These are phyloP conservation scores for Aspergillus cejpii DNA, from an alignment of 2,329 filamentous ascomycete genomes.

Conservation along the genomic window DNA sequence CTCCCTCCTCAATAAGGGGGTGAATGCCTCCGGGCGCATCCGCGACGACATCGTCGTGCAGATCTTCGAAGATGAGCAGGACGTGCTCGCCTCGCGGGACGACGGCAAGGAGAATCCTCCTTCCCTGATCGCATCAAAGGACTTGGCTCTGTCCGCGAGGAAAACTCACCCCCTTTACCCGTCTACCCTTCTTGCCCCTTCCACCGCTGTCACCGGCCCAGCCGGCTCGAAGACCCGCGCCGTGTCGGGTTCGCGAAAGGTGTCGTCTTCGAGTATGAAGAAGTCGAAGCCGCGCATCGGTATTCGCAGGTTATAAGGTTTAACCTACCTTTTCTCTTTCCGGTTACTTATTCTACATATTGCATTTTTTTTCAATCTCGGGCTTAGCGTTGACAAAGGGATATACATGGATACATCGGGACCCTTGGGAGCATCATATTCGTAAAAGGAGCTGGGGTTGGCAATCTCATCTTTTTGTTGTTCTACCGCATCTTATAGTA, in stretches of 20 bases:
- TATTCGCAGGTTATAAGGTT: slow-evolving; percentile 29
- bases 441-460: too few species aligned
- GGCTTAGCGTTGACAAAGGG: too few species aligned
- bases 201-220: slow-evolving; percentile 4
- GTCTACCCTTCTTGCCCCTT: slow-evolving; percentile 2
- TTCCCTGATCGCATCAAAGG: slow-evolving; percentile 12
- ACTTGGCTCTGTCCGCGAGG: slow-evolving; percentile 4
- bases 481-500: too few species aligned
- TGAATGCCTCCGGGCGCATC: slow-evolving; percentile 21
- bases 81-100: slow-evolving; percentile 11
- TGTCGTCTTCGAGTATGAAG: slow-evolving; percentile 14
- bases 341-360: slow-evolving; percentile 1
- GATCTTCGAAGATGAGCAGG: slow-evolving; percentile 30
- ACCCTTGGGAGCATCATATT: too few species aligned
- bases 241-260: slow-evolving; percentile 19
- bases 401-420: too few species aligned
- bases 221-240: slow-evolving; percentile 18
- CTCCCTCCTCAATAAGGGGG: slow-evolving; percentile 18
- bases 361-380: neutral
- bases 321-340: neutral
- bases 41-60: slow-evolving; percentile 22
- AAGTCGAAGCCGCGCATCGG: slow-evolving; percentile 34
- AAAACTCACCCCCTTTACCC: slow-evolving; percentile 2
- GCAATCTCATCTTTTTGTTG: too few species aligned
- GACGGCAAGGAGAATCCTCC: slow-evolving; percentile 24